Conservation (phyloP, 2,329 filamentous ascomycete species). For the Pyricularia sp. region DNA sequence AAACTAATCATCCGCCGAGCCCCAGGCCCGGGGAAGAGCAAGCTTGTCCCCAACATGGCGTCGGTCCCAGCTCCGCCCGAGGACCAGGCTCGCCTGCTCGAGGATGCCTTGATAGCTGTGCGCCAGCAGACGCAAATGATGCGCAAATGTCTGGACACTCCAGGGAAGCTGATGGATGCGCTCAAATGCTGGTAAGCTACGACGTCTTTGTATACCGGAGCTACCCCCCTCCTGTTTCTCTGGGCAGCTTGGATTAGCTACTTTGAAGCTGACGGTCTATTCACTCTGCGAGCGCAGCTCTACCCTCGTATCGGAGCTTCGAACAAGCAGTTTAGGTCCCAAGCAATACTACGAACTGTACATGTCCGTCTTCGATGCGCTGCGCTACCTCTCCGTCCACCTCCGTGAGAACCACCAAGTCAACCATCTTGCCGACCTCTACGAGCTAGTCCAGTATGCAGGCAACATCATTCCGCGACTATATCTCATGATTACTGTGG, state of each 20-base stretch:
- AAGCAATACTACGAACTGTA: conserved; percentile 99
- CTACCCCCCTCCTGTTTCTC: background rate
- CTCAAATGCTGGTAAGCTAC: conserved; percentile 93
- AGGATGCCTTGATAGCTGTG: conserved; percentile 93
- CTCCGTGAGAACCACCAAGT: conserved; percentile 95
- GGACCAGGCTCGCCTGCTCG: conserved; percentile 84
- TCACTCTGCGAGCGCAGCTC: conserved; percentile 50
- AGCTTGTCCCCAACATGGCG: conserved; percentile 5
- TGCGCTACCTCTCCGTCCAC: conserved; percentile 93
- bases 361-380: conserved; percentile 96
- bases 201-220: background rate
- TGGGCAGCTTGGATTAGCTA: background rate
- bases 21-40: conserved; percentile 1
- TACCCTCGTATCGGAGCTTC: conserved; percentile 94
- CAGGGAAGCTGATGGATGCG: conserved; percentile 98
- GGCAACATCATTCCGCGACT: conserved; percentile 94
- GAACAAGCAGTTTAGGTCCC: conserved; percentile 92
- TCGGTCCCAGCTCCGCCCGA: conserved; percentile 54
- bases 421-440: conserved; percentile 95
- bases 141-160: conserved; percentile 95
- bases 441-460: conserved; percentile 91
- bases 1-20: conserved; percentile 6
- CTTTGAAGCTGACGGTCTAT: background rate
- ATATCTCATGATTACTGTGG: conserved; percentile 98
- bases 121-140: conserved; percentile 95